Evolutionary conservation across 352 stramenopile genomes (phyloP), one percentile per base, ranked within the genome.

Genomic region (Phytopythium boreale): DNA sequence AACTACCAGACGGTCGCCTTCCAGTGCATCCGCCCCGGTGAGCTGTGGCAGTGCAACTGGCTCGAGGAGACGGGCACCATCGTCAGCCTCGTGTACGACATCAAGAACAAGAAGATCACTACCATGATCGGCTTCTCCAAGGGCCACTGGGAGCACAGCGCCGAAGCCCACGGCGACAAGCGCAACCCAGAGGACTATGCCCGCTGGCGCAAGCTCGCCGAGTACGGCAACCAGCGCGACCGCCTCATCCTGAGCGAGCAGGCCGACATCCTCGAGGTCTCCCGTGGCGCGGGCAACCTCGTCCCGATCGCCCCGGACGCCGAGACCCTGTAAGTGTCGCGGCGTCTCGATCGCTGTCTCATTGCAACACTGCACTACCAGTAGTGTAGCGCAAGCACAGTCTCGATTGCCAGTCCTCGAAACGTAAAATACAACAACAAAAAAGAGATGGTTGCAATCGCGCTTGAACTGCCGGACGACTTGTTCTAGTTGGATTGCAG

Each of bases 21-120:
- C 61, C 76, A 84, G 71, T 84, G 76, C 64, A 84, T 84, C 64
- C 76, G 76, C 20, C 76, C 76, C 4, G 76, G 76, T n/a, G 76
- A 84, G 66, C 64, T 82, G 51, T 84, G 76, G 76, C 76, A 84
- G 61, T 84, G 76, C 74, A 84, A 82, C 74, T 84, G 76, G 76
- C 76, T 84, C 51, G 76, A 84, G 65, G 76, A 84, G 62, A 85
- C 76, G 17, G 76, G 76, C 56, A 85, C 76, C 37, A 77, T 85
- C 59, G 72, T 85, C 47, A 72, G 59, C 27, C 71, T 82, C 41
- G 76, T 85, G 52, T 85, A 80, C 60, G 76, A 85, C 60, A 82
- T 85, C 41, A 71, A 69, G 51, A 65, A 75, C 41, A 51, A 72
- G 59, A 85, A 81, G 68, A 81, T 82, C 60, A 79, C 71, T 19